Percentiles rank a stretch among this genome's conserved stretches.
Evolutionary conservation across 805 yeast genomes (phyloP).

Genomic region (Metahyphopichia silvanorum): DNA sequence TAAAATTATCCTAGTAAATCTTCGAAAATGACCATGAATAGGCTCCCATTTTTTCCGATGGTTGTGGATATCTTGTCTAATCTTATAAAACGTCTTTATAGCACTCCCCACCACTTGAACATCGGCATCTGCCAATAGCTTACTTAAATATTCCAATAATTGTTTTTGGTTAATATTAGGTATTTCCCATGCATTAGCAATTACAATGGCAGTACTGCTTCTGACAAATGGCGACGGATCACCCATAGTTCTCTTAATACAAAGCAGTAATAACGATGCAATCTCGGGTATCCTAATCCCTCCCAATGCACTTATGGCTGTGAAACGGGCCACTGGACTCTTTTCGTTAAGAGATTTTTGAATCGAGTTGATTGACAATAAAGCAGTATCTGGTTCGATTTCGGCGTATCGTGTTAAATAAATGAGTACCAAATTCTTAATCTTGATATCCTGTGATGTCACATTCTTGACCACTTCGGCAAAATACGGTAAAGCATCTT

Average conservation of each 20-base stretch:
- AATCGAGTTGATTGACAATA: slow-evolving; percentile 85
- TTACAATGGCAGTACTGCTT: slow-evolving; percentile 72
- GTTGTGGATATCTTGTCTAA: slow-evolving; percentile 36
- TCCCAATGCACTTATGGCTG: slow-evolving; percentile 75
- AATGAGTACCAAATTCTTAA: slow-evolving; percentile 72
- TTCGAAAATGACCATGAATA: slow-evolving; percentile 68
- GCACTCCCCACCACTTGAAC: slow-evolving; percentile 69
- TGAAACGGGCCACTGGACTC: slow-evolving; percentile 62
- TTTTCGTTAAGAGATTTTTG: slow-evolving; percentile 78
- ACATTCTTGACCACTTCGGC: slow-evolving; percentile 90
- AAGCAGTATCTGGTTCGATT: slow-evolving; percentile 82
- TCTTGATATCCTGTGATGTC: slow-evolving; percentile 58
- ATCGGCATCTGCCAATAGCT: slow-evolving; percentile 63
- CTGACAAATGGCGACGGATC: slow-evolving; percentile 82
- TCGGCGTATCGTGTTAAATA: slow-evolving; percentile 78
- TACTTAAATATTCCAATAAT: slow-evolving; percentile 45
- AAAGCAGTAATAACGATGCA: slow-evolving; percentile 70
- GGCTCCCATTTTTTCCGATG: slow-evolving; percentile 49
- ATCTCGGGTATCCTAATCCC: slow-evolving; percentile 83
- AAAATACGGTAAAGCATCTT: slow-evolving; percentile 47
- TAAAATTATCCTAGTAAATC: slow-evolving; percentile 45
- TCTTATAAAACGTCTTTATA: slow-evolving; percentile 49
- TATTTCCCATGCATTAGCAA: slow-evolving; percentile 51
- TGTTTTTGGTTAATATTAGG: slow-evolving; percentile 45
- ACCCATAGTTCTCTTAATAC: slow-evolving; percentile 61